Conservation (phyloP, 2,329 filamentous ascomycete species). For the Phyllosticta ampelicida region DNA sequence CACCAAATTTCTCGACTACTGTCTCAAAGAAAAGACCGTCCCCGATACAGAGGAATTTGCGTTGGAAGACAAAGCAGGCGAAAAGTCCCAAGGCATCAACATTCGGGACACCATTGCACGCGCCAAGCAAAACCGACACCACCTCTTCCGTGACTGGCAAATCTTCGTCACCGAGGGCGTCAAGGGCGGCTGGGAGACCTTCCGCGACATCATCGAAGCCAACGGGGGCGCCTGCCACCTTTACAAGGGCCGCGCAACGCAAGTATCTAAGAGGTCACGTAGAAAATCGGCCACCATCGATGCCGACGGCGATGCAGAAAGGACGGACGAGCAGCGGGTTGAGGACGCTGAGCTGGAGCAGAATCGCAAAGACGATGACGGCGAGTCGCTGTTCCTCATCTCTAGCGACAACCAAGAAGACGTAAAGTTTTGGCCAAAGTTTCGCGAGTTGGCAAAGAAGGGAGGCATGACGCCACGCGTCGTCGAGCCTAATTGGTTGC, state of each 20-base stretch:
- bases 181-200: conserved; percentile 71
- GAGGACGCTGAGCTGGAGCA: conserved; percentile 14
- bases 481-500: conserved; percentile 77
- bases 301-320: conserved; percentile 26
- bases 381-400: conserved; percentile 60
- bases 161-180: conserved; percentile 80
- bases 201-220: conserved; percentile 71
- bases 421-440: conserved; percentile 65
- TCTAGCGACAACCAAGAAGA: conserved; percentile 57
- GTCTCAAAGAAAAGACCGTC: conserved; percentile 56
- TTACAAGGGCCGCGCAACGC: conserved; percentile 64
- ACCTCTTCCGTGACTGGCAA: conserved; percentile 61
- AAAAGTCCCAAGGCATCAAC: conserved; percentile 59
- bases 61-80: conserved; percentile 61
- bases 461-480: conserved; percentile 72
- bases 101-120: conserved; percentile 57
- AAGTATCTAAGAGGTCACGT: conserved; percentile 31
- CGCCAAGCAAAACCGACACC: conserved; percentile 65
- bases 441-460: conserved; percentile 65
- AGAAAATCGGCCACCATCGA: conserved; percentile 13
- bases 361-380: conserved; percentile 44
- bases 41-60: conserved; percentile 54
- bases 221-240: conserved; percentile 78
- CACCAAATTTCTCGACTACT: conserved; percentile 67
- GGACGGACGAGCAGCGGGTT: conserved; percentile 44